Evolutionary conservation across 352 stramenopile species (phyloP), one percentile per base, ranked within the genome.

Genomic region (Globisporangium paddicum): DNA sequence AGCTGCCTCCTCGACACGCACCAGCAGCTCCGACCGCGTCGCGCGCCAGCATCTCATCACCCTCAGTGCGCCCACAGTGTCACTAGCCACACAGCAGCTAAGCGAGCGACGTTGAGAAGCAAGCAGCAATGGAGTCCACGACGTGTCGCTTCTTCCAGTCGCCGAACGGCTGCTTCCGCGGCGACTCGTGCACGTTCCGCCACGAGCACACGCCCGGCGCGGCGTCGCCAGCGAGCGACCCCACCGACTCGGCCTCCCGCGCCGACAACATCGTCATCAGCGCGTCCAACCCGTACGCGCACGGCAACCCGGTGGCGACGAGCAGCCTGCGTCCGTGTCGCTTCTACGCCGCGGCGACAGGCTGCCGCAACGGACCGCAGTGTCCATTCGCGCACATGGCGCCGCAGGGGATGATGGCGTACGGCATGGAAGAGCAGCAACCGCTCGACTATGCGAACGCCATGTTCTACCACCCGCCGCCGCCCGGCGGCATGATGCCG

Each of bases 111-210:
- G n/a, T n/a, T n/a, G n/a, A n/a, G n/a, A 37, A 40, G 10, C 46
- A 26, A 25, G 28, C 18, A 28, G 41, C 26, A 14, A 62, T 60
- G 51, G 38, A 65, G 19, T 25, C 30, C 19, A 64, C 45, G 49
- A 18, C 61, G 11, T 93, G 83, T 60, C 81, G 81, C 64, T 93
- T 89, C 75, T 93, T 88, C 61, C 69, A 82, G 69, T 86, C 79
- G 42, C 67, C 73, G 9, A 66, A 85, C 41, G 83, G 83, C 57
- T 93, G 83, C 54, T 87, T 84, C 60, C 80, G 82, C 16, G 83
- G 83, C 28, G 59, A 69, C 14, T 81, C 73, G 9, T 93, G 83
- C 63, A 72, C 68, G 46, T 93, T 86, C 57, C 75, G 76, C 37
- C 83, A 93, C 63, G 77, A 79, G 32, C 23, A 32, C 9, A 25